Conservation (phyloP, 805 yeast species). For the Kodamaea hsintzibuensis region DNA sequence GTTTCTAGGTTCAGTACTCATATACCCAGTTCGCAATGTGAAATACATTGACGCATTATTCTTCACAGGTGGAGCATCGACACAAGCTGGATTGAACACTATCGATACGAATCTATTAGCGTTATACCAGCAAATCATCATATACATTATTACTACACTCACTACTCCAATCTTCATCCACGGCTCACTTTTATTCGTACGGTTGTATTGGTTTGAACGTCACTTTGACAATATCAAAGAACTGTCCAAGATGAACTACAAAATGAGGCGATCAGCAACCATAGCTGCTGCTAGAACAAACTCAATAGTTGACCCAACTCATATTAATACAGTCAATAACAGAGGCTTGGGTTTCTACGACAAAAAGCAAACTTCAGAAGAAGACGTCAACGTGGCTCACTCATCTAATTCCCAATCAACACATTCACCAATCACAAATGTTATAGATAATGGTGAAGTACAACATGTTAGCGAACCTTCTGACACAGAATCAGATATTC, state of each 20-base stretch:
- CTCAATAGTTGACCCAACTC: conserved; percentile 27
- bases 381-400: conserved; percentile 9
- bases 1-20: conserved; percentile 68
- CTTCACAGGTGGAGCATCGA: conserved; percentile 70
- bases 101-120: conserved; percentile 62
- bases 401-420: conserved; percentile 17
- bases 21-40: conserved; percentile 71
- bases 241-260: conserved; percentile 73
- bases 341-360: conserved; percentile 30
- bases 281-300: conserved; percentile 57
- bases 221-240: conserved; percentile 80
- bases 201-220: conserved; percentile 88
- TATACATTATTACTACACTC: conserved; percentile 62
- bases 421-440: conserved; percentile 9
- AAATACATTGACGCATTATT: conserved; percentile 79
- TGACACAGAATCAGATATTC: conserved; percentile 27
- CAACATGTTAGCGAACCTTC: conserved; percentile 46
- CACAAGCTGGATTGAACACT: conserved; percentile 93
- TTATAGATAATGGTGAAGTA: conserved; percentile 14
- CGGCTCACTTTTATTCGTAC: conserved; percentile 68
- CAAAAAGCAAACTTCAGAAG: neutral
- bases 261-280: conserved; percentile 80
- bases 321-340: conserved; percentile 26
- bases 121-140: conserved; percentile 76
- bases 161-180: conserved; percentile 91